These are phyloP conservation scores for Achaetomiella virescens DNA, from an alignment of 495 filamentous ascomycete species.

Conservation along the genomic window DNA sequence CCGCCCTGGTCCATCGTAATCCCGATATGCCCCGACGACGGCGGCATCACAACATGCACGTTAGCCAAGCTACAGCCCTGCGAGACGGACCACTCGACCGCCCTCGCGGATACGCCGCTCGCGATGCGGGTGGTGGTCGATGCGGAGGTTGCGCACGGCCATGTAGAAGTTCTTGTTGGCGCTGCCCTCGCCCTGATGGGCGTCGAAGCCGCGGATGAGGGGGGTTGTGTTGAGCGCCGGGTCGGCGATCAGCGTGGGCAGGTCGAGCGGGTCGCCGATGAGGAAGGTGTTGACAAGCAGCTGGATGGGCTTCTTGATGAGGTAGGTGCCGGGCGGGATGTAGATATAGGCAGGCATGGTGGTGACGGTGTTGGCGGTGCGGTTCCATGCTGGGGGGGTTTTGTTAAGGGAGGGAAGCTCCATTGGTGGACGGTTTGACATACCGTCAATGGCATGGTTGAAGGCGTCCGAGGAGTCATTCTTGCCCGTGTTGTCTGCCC, in stretches of 20 bases:
- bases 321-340: constrained; percentile 52
- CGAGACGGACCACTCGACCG: constrained; percentile 62
- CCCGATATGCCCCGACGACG: constrained; percentile 37
- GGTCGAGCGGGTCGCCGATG: constrained; percentile 57
- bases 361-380: constrained; percentile 42
- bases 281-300: constrained; percentile 37
- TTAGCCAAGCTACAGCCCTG: constrained; percentile 61
- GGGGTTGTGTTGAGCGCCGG: constrained; percentile 24
- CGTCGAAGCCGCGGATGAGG: constrained; percentile 24
- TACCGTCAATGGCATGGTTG: constrained; percentile 52
- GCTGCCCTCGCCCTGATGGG: constrained; percentile 50
- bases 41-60: constrained; percentile 54
- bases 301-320: constrained; percentile 46
- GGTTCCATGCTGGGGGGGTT: constrained; percentile 22
- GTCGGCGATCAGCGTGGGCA: constrained; percentile 57
- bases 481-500: constrained; percentile 44
- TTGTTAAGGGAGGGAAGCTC: not conserved
- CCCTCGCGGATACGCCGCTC: constrained; percentile 15
- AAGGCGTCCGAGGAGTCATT: constrained; percentile 62
- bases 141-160: constrained; percentile 64
- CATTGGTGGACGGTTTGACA: not conserved
- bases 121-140: constrained; percentile 60
- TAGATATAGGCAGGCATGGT: constrained; percentile 53
- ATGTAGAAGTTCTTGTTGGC: constrained; percentile 68
- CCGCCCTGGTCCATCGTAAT: constrained; percentile 36